Conservation (phyloP, 179 eudicot genomes). For the Carnegiea gigantea region DNA sequence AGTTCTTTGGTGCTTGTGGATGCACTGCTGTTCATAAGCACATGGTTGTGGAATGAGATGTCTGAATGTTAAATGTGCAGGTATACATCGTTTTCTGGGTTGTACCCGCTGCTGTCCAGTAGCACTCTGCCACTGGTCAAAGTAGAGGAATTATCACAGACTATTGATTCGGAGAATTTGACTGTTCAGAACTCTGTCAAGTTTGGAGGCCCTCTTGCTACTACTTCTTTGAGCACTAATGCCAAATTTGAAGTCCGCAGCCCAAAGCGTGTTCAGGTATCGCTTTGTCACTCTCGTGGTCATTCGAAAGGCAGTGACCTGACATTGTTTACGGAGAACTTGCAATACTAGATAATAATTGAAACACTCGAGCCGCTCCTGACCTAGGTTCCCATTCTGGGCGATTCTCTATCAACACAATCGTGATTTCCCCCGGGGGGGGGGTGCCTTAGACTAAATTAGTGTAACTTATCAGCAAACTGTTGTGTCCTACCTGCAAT, state of each 20-base stretch:
- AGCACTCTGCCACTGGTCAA: constrained; percentile 55
- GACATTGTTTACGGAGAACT: neutral
- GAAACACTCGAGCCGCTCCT: neutral
- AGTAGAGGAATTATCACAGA: constrained; percentile 91
- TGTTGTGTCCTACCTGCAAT: too few species aligned
- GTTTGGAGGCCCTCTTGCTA: constrained; percentile 77
- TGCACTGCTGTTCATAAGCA: neutral
- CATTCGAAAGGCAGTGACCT: neutral
- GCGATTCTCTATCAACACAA: neutral
- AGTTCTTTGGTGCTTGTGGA: neutral
- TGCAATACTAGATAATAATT: too few species aligned
- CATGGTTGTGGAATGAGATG: neutral
- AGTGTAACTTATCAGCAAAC: neutral
- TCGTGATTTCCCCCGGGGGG: neutral
- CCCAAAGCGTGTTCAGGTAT: constrained; percentile 93
- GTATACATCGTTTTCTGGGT: constrained; percentile 72
- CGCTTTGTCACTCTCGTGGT: neutral
- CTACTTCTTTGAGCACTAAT: constrained; percentile 76
- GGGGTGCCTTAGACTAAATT: neutral
- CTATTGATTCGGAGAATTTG: constrained; percentile 67
- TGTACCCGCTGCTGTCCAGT: constrained; percentile 67
- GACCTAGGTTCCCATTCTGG: neutral
- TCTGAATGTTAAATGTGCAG: constrained; percentile 39
- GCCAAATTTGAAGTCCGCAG: constrained; percentile 94
- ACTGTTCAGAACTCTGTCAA: constrained; percentile 79